Conservation (phyloP, 352 stramenopile genomes). For the Pythium scleroteichum region DNA sequence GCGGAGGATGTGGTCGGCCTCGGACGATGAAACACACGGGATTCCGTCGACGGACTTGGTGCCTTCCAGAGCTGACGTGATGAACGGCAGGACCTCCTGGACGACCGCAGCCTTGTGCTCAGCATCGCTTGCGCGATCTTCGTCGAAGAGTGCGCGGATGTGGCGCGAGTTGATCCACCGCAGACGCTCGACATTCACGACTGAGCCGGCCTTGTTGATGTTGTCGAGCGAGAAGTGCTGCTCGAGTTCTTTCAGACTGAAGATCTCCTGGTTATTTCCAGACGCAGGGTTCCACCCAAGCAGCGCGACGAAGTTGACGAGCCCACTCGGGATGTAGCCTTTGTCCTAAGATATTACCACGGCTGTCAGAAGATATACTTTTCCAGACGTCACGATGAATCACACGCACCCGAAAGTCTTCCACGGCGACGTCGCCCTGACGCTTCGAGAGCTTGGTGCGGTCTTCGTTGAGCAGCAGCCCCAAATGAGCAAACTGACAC, state of each 20-base stretch:
- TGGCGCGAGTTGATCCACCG: slow-evolving; percentile 91
- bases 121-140: slow-evolving; percentile 35
- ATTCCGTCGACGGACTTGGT: slow-evolving; percentile 29
- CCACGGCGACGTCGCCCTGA: slow-evolving; percentile 96
- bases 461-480: slow-evolving; percentile 96
- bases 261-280: slow-evolving; percentile 98
- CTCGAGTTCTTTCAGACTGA: slow-evolving; percentile 91
- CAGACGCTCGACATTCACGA: slow-evolving; percentile 86
- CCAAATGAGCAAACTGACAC: slow-evolving; percentile 88
- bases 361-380: no score
- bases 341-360: slow-evolving; percentile 60
- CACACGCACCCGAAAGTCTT: slow-evolving; percentile 92
- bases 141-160: slow-evolving; percentile 73
- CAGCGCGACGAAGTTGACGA: slow-evolving; percentile 98
- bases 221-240: slow-evolving; percentile 84
- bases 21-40: slow-evolving; percentile 21
- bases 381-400: no score
- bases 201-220: slow-evolving; percentile 87
- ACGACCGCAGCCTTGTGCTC: slow-evolving; percentile 51
- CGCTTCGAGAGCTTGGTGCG: slow-evolving; percentile 98
- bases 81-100: slow-evolving; percentile 69
- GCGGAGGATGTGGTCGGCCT: slow-evolving; percentile 39
- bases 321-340: slow-evolving; percentile 94
- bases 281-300: slow-evolving; percentile 96
- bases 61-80: slow-evolving; percentile 43